These are phyloP conservation scores for Corchorus capsularis DNA, from an alignment of 345 rosid species.

Conservation along the genomic window DNA sequence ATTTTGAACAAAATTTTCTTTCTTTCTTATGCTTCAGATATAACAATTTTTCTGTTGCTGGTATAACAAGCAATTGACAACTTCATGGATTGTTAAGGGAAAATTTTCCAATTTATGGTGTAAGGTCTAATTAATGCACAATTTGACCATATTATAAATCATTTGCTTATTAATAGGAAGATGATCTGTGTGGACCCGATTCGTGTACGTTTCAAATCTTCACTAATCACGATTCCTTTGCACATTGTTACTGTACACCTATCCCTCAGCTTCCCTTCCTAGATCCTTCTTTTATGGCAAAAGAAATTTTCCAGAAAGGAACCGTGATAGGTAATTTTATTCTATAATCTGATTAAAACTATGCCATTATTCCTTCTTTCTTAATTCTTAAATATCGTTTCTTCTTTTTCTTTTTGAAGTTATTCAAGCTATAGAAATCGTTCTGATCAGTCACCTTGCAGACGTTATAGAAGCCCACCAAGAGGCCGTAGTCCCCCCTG, in stretches of 20 bases:
- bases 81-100: too few relatives aligned
- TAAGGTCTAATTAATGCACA: too few relatives aligned
- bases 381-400: conserved; percentile 11
- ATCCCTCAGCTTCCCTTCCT: conserved; percentile 75
- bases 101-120: too few relatives aligned
- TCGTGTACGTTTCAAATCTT: too few relatives aligned
- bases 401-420: conserved; percentile 37
- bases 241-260: conserved; percentile 89
- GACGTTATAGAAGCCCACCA: conserved; percentile 69
- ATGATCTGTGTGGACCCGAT: too few relatives aligned
- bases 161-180: too few relatives aligned
- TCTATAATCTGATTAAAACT: background rate
- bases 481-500: conserved; percentile 85
- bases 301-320: conserved; percentile 65
- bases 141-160: too few relatives aligned
- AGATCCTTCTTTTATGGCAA: conserved; percentile 56
- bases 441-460: conserved; percentile 48
- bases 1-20: too few relatives aligned
- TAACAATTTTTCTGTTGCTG: too few relatives aligned
- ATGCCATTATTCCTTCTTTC: background rate
- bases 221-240: conserved; percentile 82
- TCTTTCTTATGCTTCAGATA: too few relatives aligned
- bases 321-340: conserved; percentile 61
- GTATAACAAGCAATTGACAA: too few relatives aligned
- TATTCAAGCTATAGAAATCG: conserved; percentile 58